A percentile compares a stretch with the other conserved stretches of the same genome.
These are phyloP conservation scores for Blastosporella zonata DNA, from an alignment of 1,284 basidiomycete genomes.

Conservation along the genomic window DNA sequence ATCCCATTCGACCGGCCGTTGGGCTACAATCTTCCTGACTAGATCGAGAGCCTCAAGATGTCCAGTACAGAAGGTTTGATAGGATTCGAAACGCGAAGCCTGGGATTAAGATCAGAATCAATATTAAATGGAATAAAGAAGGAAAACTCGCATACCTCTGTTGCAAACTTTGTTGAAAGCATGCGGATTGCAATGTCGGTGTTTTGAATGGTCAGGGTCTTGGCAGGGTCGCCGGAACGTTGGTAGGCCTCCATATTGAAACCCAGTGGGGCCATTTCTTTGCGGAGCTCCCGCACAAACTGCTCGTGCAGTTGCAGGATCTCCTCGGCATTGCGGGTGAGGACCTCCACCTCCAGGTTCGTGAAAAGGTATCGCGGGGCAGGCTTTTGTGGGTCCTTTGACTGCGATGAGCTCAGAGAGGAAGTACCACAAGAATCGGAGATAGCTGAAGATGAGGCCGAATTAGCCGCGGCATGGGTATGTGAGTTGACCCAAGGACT, in stretches of 20 bases:
- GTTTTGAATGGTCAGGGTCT: slow-evolving; percentile 26
- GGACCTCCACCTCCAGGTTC: slow-evolving; percentile 48
- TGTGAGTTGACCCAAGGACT: slow-evolving; percentile 39
- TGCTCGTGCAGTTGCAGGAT: slow-evolving; percentile 74
- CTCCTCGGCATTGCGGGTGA: slow-evolving; percentile 73
- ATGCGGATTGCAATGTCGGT: slow-evolving; percentile 50
- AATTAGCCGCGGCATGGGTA: slow-evolving; percentile 32
- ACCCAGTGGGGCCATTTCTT: slow-evolving; percentile 54
- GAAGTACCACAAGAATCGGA: slow-evolving; percentile 21
- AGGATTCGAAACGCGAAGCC: slow-evolving; percentile 73
- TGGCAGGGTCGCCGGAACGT: slow-evolving; percentile 20
- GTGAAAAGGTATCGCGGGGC: slow-evolving; percentile 47
- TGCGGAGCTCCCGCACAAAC: slow-evolving; percentile 60
- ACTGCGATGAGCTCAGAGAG: slow-evolving; percentile 17
- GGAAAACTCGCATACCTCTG: slow-evolving; percentile 48
- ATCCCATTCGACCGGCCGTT: slow-evolving; percentile 71
- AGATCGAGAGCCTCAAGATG: slow-evolving; percentile 79
- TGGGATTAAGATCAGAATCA: slow-evolving; percentile 29
- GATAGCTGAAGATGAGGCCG: slow-evolving; percentile 25
- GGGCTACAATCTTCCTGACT: slow-evolving; percentile 60
- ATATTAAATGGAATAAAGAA: slow-evolving; percentile 4
- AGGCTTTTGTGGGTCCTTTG: slow-evolving; percentile 37
- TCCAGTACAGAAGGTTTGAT: slow-evolving; percentile 81
- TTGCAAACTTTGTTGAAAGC: slow-evolving; percentile 62
- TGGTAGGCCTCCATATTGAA: slow-evolving; percentile 35